phyloP scores from a whole-genome alignment of 345 rosid species.

The Salix exigua region DNA sequence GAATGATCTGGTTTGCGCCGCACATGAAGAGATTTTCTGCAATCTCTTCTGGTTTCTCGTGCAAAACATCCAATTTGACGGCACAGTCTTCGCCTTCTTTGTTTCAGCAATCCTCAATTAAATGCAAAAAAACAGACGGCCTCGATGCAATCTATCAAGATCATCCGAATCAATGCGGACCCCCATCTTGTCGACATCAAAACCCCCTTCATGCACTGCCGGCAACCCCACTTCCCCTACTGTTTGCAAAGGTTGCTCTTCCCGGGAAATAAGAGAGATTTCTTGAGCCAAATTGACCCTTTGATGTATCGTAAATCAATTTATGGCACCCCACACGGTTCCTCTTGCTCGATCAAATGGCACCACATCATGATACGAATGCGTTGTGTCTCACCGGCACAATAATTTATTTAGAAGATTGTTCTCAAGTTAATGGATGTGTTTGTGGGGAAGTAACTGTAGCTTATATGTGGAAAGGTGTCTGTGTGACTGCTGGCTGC shows the following conservation, averaged over 20 bases:
- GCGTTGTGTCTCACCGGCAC: neutral
- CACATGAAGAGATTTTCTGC: conserved; percentile 14
- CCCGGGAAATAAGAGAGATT: neutral
- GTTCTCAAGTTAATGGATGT: too few species aligned
- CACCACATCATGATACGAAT: neutral
- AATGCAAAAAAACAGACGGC: conserved; percentile 10
- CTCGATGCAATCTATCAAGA: neutral
- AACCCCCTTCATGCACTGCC: neutral
- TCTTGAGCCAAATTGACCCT: neutral
- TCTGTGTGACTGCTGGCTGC: too few species aligned
- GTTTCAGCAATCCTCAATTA: neutral
- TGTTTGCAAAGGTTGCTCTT: neutral
- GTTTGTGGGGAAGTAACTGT: too few species aligned
- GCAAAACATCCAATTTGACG: conserved; percentile 5
- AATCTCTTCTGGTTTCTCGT: neutral
- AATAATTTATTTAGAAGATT: too few species aligned
- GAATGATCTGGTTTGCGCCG: conserved; percentile 9
- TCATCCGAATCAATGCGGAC: conserved; percentile 5
- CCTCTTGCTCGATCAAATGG: conserved; percentile 13
- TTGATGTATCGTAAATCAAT: neutral
- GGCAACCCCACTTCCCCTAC: neutral
- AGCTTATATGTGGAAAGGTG: too few species aligned
- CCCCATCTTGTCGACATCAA: neutral
- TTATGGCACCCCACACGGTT: neutral
- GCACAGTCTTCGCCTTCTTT: conserved; percentile 1